These are phyloP conservation scores for Ophiostoma montium DNA, from an alignment of 2,329 filamentous ascomycete species.

Conservation along the genomic window DNA sequence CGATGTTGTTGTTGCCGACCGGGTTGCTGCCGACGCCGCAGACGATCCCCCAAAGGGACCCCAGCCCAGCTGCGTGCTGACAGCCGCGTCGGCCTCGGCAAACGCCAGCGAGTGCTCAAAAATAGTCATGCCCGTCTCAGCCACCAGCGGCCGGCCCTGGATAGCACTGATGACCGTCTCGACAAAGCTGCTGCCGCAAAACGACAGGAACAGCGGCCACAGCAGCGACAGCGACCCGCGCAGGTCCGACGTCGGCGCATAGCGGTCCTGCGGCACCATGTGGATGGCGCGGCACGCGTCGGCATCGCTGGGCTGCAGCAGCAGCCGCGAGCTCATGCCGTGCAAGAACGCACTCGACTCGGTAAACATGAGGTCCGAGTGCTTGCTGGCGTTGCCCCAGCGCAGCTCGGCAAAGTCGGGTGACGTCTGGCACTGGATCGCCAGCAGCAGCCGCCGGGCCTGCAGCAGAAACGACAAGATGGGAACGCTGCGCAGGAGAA, in stretches of 20 bases:
- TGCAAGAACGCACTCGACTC: conserved; percentile 58
- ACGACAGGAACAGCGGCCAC: conserved; percentile 60
- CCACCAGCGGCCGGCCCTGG: conserved; percentile 63
- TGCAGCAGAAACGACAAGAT: conserved; percentile 58
- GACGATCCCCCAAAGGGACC: conserved; percentile 41
- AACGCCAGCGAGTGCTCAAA: conserved; percentile 95
- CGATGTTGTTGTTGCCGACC: neutral
- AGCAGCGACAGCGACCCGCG: conserved; percentile 63
- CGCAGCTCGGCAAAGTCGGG: conserved; percentile 54
- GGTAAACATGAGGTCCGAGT: conserved; percentile 54
- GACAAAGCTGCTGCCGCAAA: conserved; percentile 67
- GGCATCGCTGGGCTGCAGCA: conserved; percentile 61
- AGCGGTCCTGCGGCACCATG: conserved; percentile 49
- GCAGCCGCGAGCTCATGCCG: conserved; percentile 52
- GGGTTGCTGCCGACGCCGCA: neutral
- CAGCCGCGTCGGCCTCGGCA: conserved; percentile 82
- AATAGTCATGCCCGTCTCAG: conserved; percentile 89
- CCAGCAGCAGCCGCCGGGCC: conserved; percentile 57
- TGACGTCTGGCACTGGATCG: conserved; percentile 84
- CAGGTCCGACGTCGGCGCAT: conserved; percentile 38
- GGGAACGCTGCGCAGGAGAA: conserved; percentile 56
- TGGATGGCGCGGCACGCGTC: conserved; percentile 60
- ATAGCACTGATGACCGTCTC: conserved; percentile 81
- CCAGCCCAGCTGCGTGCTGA: conserved; percentile 66
- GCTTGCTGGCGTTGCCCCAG: conserved; percentile 53